A percentile compares a stretch with the other conserved stretches of the same genome.
Evolutionary conservation across 805 yeast species (phyloP).

Genomic region (Candida golubevii): DNA sequence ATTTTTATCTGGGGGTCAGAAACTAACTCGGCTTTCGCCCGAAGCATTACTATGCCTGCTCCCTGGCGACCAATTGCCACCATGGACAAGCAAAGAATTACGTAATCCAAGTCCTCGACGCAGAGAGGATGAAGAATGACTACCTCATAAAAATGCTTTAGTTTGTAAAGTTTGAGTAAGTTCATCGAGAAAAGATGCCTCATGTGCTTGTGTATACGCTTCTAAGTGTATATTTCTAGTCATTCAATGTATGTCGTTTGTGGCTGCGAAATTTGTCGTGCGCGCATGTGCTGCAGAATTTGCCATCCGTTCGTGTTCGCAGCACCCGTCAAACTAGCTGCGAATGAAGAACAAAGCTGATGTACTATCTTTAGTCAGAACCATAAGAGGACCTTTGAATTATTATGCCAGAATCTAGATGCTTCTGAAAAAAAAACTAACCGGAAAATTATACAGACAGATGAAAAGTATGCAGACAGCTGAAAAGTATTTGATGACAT

Average conservation of each 20-base stretch:
- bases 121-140: constrained; percentile 6
- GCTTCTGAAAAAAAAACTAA: no score
- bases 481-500: no score
- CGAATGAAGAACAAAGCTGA: no score
- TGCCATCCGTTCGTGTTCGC: no score
- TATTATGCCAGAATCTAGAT: no score
- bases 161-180: constrained; percentile 5
- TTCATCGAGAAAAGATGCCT: neutral
- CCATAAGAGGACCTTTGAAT: no score
- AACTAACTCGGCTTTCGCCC: constrained; percentile 4
- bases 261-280: constrained; percentile 1
- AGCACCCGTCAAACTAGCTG: no score
- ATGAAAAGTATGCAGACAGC: no score
- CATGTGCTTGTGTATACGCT: neutral
- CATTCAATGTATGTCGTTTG: neutral
- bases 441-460: no score
- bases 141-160: constrained; percentile 6
- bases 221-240: no score
- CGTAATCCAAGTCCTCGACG: constrained; percentile 3
- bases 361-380: no score
- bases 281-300: no score
- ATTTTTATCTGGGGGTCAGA: constrained; percentile 4
- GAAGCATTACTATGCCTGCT: constrained; percentile 8
- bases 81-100: constrained; percentile 7
- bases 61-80: constrained; percentile 10